phyloP scores from a whole-genome alignment of 345 rosid species.

The Raphanus raphanistrum region DNA sequence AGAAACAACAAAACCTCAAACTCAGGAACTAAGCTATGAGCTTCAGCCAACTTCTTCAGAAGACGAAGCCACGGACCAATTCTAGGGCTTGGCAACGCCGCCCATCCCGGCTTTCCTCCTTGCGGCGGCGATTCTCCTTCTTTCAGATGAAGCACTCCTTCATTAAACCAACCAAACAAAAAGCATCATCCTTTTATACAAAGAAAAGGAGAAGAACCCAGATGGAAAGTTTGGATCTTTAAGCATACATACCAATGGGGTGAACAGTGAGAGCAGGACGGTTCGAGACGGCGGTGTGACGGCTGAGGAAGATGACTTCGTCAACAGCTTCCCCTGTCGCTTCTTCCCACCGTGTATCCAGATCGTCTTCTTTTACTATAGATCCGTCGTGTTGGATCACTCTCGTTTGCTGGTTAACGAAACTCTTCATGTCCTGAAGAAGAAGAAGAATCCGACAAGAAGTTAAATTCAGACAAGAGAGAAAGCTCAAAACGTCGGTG shows the following conservation, averaged over 20 bases:
- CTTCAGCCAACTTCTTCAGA: constrained; percentile 62
- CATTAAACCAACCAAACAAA: neutral
- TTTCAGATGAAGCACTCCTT: constrained; percentile 83
- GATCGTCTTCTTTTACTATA: constrained; percentile 73
- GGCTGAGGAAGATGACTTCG: constrained; percentile 87
- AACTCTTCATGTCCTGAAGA: constrained; percentile 60
- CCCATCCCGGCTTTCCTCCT: constrained; percentile 95
- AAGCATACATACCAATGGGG: constrained; percentile 59
- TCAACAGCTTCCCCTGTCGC: constrained; percentile 76
- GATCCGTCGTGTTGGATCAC: constrained; percentile 61
- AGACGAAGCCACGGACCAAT: constrained; percentile 90
- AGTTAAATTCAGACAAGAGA: neutral
- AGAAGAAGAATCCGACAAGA: neutral
- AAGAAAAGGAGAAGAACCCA: constrained; percentile 11
- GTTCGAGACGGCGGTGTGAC: constrained; percentile 86
- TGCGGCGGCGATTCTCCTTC: constrained; percentile 81
- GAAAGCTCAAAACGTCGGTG: neutral
- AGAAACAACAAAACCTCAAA: constrained; percentile 60
- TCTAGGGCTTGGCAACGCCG: constrained; percentile 78
- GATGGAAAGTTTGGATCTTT: neutral
- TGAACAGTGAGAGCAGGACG: constrained; percentile 92
- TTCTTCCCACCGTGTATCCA: constrained; percentile 83
- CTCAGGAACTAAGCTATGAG: constrained; percentile 81
- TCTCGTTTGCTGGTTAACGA: constrained; percentile 54
- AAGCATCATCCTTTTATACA: neutral